Base-by-base conservation (phyloP, 176 grass and related monocot species). In the Coix lacrymajobi region DNA sequence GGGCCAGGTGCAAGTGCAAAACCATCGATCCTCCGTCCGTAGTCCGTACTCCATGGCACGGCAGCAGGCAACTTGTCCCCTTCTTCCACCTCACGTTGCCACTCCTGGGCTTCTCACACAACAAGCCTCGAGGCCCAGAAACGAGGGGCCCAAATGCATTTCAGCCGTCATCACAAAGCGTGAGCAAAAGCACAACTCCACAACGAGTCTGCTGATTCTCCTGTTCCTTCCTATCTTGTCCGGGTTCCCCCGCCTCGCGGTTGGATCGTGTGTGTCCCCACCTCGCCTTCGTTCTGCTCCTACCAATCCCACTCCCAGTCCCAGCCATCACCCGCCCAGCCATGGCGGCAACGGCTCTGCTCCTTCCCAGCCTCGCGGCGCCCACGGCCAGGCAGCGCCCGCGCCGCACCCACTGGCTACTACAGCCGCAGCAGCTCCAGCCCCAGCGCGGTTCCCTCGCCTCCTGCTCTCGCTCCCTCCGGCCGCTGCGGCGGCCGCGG, bases 291-390 rank as follows among this genome's bases (percentile, higher is more conserved):
- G 32, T 30, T 69, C 63, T 41, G 71, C 78, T 81, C 33, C 52
- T 65, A 9, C 71, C 76, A 30, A 43, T 71, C 44, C n/a, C n/a
- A 28, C 1, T 22, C 20, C n/a, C 0, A 41, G 9, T 7, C 33
- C 44, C 60, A 73, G 39, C 57, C 54, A 26, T 17, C 49, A n/a
- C n/a, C n/a, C 28, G 69, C 84, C 78, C 78, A 71, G 15, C 83
- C 79, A 99, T 99, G 93, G 93, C 89, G 30, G 63, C 87, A 38
- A 54, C 85, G 56, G 81, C 85, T 79, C 29, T 83, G n/a, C 85
- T 89, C 72, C 69, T 90, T 13, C 64, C 89, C 80, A 82, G 64
- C 86, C 33, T 48, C 51, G 69, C 73, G 26, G 56, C 81, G 13
- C 67, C 72, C 8, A 51, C 79, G 19, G 64, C 7, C 54, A 81